Base-by-base conservation (phyloP, 805 yeast species). In the Kurtzmaniella fragi region DNA sequence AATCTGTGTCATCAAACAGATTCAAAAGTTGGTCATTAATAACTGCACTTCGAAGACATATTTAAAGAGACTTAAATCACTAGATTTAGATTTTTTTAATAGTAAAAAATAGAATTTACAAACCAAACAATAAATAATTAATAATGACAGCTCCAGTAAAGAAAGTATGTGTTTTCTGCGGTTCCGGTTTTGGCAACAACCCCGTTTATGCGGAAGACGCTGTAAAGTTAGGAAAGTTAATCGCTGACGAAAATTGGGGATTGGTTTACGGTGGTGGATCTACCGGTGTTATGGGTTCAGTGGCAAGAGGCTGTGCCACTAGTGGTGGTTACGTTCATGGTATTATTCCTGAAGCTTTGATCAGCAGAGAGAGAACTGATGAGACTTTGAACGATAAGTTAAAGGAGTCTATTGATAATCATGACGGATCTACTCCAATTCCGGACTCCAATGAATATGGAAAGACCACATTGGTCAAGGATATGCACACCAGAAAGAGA, bases 241-340 rank as follows among this genome's bases (percentile, higher is more conserved):
- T 87, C 45, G 84, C 87, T 17, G 49, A 58, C 15, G 66, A 68
- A 38, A 69, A 74, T 40, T 85, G 87, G 81, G 87, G 87, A 3
- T 64, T 87, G 31, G 91, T 87, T 8, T 87, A 88, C 52, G 95
- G 96, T 34, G 96, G 96, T 30, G 95, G 96, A 15, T 80, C 91
- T 27, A 83, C 89, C 1, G 91, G 93, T 3, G 57, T 85, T 37
- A 85, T 85, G 90, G 93, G 93, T 9, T 70, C 77, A 3, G 77
- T 85, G 41, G 90, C 91, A 8, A 71, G 75, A 40, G 73, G 84
- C 1, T 75, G 80, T 34, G 77, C 79, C 47, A 35, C 71, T 23
- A 69, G 63, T 33, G 75, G 75, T 9, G 89, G 87, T 3, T 73
- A 77, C 42, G 95, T 86, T 28, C 88, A 84, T 49, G 96, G 95